These are phyloP conservation scores for Phytophthora fragariae DNA, from an alignment of 352 stramenopile genomes.

Conservation along the genomic window DNA sequence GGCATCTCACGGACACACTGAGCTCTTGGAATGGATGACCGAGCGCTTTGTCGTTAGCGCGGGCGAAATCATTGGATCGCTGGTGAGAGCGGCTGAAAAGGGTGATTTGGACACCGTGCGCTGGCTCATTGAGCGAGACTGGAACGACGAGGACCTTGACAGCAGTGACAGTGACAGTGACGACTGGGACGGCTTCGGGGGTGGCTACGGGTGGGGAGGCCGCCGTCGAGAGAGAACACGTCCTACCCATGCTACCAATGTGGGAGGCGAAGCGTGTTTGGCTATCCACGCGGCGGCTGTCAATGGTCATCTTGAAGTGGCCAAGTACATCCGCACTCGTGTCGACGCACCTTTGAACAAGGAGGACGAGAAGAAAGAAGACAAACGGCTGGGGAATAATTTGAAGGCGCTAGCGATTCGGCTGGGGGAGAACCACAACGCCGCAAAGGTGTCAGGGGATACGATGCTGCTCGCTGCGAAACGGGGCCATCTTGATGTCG, in stretches of 20 bases:
- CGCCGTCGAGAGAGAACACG: not conserved
- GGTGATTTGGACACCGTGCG: not conserved
- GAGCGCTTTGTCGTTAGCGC: not conserved
- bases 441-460: not conserved
- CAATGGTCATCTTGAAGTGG: constrained; percentile 28
- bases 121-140: constrained; percentile 14
- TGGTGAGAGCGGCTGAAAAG: constrained; percentile 2
- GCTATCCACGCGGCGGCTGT: constrained; percentile 26
- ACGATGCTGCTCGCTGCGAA: constrained; percentile 5
- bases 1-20: not conserved
- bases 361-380: constrained; percentile 6
- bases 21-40: constrained; percentile 2
- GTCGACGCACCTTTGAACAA: constrained; percentile 5
- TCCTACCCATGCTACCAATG: constrained; percentile 2
- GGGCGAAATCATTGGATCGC: not conserved
- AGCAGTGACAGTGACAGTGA: not conserved
- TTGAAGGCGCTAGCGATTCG: not conserved
- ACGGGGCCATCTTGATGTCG: constrained; percentile 1
- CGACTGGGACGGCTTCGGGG: not conserved
- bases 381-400: not conserved
- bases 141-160: not conserved
- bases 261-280: constrained; percentile 22
- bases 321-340: constrained; percentile 17
- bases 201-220: not conserved
- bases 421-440: not conserved